Base-by-base conservation (phyloP, 257 asterid genomes). In the Echites panduratus region DNA sequence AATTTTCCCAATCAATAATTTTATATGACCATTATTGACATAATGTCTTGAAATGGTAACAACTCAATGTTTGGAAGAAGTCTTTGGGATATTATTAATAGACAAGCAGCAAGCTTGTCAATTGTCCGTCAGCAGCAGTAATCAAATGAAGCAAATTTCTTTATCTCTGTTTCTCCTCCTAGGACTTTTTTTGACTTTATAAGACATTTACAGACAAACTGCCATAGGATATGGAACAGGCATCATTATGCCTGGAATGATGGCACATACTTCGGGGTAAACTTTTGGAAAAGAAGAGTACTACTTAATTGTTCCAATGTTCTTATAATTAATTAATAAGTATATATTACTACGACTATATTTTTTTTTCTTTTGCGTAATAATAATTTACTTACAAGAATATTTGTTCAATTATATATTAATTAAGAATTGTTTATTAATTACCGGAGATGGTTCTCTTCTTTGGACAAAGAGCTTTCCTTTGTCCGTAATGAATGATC, bases 241-340 rank as follows among this genome's bases (percentile, higher is more conserved):
- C 26, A 63, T 29, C 26, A 63, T 29, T 63, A 35, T 63, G 68
- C 68, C 68, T 63, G 45, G 68, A 63, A 35, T 63, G 68, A 63
- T 32, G 68, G 14, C 68, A 63, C 35, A 63, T 17, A 35, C 24
- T 63, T 35, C 48, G 68, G 47, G 68, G 47, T 63, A 41, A 62
- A 63, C 67, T 32, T 17, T 29, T 61, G 22, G 24, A 32, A 61
- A 5, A 29, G 9, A 32, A 32, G 38, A 32, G 38, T 32, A 32
- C 38, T 32, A 32, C 38, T 32, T 32, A 32, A 32, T 2, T 29
- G 35, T 40, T 63, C 17, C 68, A 32, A 17, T 17, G 1, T 14
- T 62, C 47, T 62, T 16, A 6, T 32, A 32, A 16, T 19, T 32
- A 16, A 32, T 3, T 32, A 32, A 1, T 32, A 32, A n/a, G n/a